These are phyloP conservation scores for Blechomonas ayalai DNA, from an alignment of 208 protist genomes.

Conservation along the genomic window DNA sequence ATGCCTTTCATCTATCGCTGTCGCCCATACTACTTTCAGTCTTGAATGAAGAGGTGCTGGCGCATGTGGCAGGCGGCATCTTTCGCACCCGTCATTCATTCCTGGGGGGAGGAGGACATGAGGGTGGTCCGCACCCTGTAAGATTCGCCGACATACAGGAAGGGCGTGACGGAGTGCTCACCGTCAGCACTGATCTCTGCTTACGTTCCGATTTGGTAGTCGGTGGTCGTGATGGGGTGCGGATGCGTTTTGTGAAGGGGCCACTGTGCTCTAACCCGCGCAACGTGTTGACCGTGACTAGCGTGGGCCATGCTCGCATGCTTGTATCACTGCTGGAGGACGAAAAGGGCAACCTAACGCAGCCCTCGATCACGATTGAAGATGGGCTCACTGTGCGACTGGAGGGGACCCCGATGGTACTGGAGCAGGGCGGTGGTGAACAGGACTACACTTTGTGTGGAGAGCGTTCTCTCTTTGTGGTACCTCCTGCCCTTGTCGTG, in stretches of 20 bases:
- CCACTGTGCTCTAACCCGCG: slow-evolving; percentile 2
- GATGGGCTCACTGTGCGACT: slow-evolving; percentile 27
- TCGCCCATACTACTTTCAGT: slow-evolving; percentile 19
- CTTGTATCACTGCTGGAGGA: slow-evolving; percentile 15
- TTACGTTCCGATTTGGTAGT: slow-evolving; percentile 21
- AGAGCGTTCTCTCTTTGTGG: slow-evolving; percentile 23
- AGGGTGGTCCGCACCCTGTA: not conserved
- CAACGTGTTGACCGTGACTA: slow-evolving; percentile 22
- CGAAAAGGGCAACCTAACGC: slow-evolving; percentile 4
- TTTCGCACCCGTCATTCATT: slow-evolving; percentile 2
- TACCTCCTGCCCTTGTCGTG: not conserved
- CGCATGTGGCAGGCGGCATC: slow-evolving; percentile 11
- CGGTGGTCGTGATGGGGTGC: slow-evolving; percentile 17
- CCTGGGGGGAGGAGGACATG: too few species aligned
- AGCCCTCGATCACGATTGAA: slow-evolving; percentile 26
- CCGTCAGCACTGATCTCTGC: slow-evolving; percentile 7
- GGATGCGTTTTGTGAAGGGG: slow-evolving; percentile 19
- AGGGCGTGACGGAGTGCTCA: slow-evolving; percentile 1
- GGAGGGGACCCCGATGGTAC: slow-evolving; percentile 22
- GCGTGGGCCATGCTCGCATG: slow-evolving; percentile 29
- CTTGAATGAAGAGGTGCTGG: slow-evolving; percentile 20
- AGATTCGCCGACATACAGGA: slow-evolving; percentile 6
- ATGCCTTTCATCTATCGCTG: slow-evolving; percentile 13
- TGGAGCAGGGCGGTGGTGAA: not conserved
- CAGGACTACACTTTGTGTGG: slow-evolving; percentile 18